Percentiles rank a stretch among this genome's conserved stretches.
Evolutionary conservation across 306 rosid genomes (phyloP).

Genomic region (Cucurbita argyrosperma): DNA sequence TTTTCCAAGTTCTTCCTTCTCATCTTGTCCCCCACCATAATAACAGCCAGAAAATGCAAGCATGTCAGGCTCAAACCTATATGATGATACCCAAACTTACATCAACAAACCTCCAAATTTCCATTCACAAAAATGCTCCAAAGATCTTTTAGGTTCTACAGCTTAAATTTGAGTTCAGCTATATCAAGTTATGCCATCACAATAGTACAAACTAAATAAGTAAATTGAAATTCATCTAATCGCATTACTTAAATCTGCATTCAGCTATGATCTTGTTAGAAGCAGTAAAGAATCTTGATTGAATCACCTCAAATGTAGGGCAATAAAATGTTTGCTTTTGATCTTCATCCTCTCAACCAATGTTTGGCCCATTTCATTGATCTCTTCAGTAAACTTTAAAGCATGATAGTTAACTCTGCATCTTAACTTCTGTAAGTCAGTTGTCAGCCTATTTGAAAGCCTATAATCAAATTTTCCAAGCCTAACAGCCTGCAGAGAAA

Average conservation of each 20-base stretch:
- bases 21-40: conserved; percentile 92
- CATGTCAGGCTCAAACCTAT: conserved; percentile 91
- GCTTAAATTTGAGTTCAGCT: neutral
- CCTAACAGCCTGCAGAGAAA: conserved; percentile 47
- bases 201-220: too few relatives aligned
- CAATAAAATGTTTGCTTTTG: conserved; percentile 58
- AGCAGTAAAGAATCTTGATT: conserved; percentile 1
- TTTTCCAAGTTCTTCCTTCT: conserved; percentile 53
- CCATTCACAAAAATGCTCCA: neutral
- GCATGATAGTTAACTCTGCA: conserved; percentile 86
- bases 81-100: conserved; percentile 1
- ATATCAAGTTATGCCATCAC: neutral
- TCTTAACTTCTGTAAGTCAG: conserved; percentile 61
- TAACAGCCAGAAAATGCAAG: conserved; percentile 94
- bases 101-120: conserved; percentile 7
- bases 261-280: neutral
- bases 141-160: neutral
- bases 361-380: conserved; percentile 45
- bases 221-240: neutral
- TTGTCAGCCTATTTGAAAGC: conserved; percentile 60
- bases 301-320: conserved; percentile 77
- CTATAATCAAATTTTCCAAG: conserved; percentile 86
- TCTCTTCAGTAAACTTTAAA: conserved; percentile 50
- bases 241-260: neutral
- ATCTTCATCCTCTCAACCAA: conserved; percentile 60